Evolutionary conservation across 805 yeast genomes (phyloP).

Genomic region (Danielia oregonensis): DNA sequence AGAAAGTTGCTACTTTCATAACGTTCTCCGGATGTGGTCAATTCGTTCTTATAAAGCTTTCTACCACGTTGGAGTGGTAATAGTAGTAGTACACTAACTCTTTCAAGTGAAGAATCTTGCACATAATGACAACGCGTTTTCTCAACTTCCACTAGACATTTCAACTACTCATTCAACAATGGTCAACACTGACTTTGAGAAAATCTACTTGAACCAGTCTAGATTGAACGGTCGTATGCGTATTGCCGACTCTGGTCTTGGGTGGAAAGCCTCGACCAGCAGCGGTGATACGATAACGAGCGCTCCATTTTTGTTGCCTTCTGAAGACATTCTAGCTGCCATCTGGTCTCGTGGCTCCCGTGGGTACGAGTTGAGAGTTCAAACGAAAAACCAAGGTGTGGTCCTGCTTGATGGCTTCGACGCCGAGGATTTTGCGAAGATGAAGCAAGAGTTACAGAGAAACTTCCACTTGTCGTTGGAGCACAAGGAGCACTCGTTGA

Average conservation of each 20-base stretch:
- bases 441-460: constrained; percentile 80
- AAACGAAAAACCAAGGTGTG: constrained; percentile 84
- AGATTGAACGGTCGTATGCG: constrained; percentile 84
- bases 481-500: constrained; percentile 81
- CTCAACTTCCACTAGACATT: too few relatives aligned
- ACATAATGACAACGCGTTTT: too few relatives aligned
- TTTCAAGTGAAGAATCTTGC: too few relatives aligned
- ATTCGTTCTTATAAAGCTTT: too few relatives aligned
- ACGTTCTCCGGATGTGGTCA: too few relatives aligned
- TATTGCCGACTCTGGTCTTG: constrained; percentile 93
- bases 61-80: too few relatives aligned
- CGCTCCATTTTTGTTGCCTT: constrained; percentile 84
- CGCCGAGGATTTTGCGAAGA: constrained; percentile 69
- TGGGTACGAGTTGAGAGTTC: constrained; percentile 85
- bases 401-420: constrained; percentile 91
- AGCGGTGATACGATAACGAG: constrained; percentile 39
- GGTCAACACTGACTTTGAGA: constrained; percentile 77
- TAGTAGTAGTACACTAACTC: too few relatives aligned
- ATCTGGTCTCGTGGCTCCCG: constrained; percentile 93
- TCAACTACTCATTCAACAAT: too few relatives aligned
- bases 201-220: constrained; percentile 85
- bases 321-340: constrained; percentile 73
- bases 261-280: constrained; percentile 74
- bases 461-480: constrained; percentile 73
- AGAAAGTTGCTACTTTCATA: too few relatives aligned